Conservation (phyloP, 352 stramenopile species). For the Phytophthora pisi region DNA sequence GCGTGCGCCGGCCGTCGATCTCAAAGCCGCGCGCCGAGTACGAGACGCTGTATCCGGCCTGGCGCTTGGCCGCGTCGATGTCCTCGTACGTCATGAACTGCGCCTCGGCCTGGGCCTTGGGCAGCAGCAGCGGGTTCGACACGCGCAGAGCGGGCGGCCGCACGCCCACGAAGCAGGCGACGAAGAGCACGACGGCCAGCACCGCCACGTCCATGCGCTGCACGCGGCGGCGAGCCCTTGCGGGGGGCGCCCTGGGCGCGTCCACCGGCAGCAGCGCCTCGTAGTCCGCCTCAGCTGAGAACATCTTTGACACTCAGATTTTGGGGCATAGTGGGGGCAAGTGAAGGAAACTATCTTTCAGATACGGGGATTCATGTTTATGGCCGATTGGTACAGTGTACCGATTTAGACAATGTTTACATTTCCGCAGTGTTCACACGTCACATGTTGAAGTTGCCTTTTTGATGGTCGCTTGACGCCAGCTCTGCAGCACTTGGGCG, state of each 20-base stretch:
- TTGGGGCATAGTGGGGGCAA: conserved; percentile 21
- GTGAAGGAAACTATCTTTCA: conserved; percentile 7
- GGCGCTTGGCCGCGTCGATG: conserved; percentile 44
- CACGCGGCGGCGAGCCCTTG: conserved; percentile 27
- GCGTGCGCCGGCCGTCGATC: conserved; percentile 58
- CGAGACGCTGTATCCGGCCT: conserved; percentile 54
- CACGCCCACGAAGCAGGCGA: conserved; percentile 57
- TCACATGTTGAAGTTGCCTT: conserved; percentile 34
- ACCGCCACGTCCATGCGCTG: conserved; percentile 58
- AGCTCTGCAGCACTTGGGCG: conserved; percentile 17
- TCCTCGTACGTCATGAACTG: conserved; percentile 69
- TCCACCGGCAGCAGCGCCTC: conserved; percentile 34
- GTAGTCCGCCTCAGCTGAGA: conserved; percentile 22
- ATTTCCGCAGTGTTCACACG: conserved; percentile 16
- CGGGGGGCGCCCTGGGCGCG: neutral
- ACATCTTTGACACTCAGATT: conserved; percentile 28
- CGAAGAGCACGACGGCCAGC: conserved; percentile 51
- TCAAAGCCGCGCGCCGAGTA: conserved; percentile 61
- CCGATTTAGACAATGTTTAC: conserved; percentile 10
- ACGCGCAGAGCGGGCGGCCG: conserved; percentile 46
- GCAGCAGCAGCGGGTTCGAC: conserved; percentile 45
- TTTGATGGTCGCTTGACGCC: conserved; percentile 3
- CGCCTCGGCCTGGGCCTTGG: neutral
- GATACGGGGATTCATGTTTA: conserved; percentile 20
- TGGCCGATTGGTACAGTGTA: conserved; percentile 23